phyloP scores from a whole-genome alignment of 176 grass and related monocot species.

The Pharus latifolius region DNA sequence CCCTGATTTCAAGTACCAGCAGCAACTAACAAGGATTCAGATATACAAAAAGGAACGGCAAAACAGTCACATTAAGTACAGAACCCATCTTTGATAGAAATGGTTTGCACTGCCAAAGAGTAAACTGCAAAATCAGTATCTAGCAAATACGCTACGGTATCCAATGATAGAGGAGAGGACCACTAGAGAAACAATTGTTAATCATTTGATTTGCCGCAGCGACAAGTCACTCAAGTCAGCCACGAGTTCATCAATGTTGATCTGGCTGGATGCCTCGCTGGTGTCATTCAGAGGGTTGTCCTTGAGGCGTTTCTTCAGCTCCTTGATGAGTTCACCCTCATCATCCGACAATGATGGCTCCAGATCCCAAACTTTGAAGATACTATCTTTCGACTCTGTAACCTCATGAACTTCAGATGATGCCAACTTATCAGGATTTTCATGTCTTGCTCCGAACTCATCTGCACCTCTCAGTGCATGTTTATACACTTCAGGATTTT shows the following conservation, averaged over 20 bases:
- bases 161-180: too few species aligned
- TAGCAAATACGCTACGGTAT: too few species aligned
- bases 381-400: conserved; percentile 29
- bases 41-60: background rate
- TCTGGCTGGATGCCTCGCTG: background rate
- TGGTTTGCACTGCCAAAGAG: background rate
- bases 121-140: background rate
- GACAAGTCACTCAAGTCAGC: conserved; percentile 47
- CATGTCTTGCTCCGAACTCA: conserved; percentile 9
- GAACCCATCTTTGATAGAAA: background rate
- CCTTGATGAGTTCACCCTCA: conserved; percentile 53
- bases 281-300: background rate
- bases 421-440: background rate
- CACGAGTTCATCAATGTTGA: conserved; percentile 52
- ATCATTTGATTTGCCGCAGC: conserved; percentile 21
- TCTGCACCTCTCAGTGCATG: conserved; percentile 22
- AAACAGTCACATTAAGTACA: background rate
- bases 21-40: background rate
- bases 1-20: background rate
- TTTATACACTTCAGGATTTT: conserved; percentile 1
- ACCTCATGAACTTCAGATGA: conserved; percentile 12
- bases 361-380: conserved; percentile 89
- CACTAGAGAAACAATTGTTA: background rate
- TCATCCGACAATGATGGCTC: conserved; percentile 20
- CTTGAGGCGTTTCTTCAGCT: conserved; percentile 50